A percentile compares a stretch with the other conserved stretches of the same genome.
These are phyloP conservation scores for Hymenoscyphus linearis DNA, from an alignment of 2,329 filamentous ascomycete genomes.

Conservation along the genomic window DNA sequence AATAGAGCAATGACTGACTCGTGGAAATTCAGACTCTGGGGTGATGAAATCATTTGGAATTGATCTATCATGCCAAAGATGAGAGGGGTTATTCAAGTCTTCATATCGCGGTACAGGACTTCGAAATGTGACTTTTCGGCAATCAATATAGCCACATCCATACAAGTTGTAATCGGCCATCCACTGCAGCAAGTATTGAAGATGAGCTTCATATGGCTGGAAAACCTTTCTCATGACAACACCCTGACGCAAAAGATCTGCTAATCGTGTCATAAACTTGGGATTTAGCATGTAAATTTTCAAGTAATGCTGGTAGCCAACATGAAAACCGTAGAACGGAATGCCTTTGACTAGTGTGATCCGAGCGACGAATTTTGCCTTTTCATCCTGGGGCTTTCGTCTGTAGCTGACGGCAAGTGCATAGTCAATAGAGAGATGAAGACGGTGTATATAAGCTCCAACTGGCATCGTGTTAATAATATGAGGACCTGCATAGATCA, in stretches of 20 bases:
- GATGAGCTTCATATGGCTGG: conserved; percentile 89
- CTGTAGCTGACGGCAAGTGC: conserved; percentile 82
- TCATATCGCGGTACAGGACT: conserved; percentile 66
- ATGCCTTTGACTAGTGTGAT: conserved; percentile 89
- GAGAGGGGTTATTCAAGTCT: conserved; percentile 52
- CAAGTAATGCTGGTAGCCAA: conserved; percentile 84
- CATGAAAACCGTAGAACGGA: conserved; percentile 93
- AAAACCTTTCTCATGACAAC: conserved; percentile 77
- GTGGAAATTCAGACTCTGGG: conserved; percentile 59
- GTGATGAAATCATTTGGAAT: conserved; percentile 56
- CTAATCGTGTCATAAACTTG: conserved; percentile 75
- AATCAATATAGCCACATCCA: conserved; percentile 82
- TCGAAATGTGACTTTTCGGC: conserved; percentile 65
- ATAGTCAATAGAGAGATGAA: conserved; percentile 86
- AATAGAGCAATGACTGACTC: conserved; percentile 80
- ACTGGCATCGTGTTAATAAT: conserved; percentile 44
- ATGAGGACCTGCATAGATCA: conserved; percentile 6
- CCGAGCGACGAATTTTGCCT: conserved; percentile 73
- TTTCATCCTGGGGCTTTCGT: conserved; percentile 64
- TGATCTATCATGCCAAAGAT: conserved; percentile 76
- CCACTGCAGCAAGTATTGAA: conserved; percentile 91
- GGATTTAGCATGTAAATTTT: conserved; percentile 96
- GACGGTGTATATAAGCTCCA: conserved; percentile 65
- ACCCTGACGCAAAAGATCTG: conserved; percentile 83
- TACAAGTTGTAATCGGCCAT: conserved; percentile 99